Percentiles rank a stretch among this genome's conserved stretches.
Conservation (phyloP, 1,284 basidiomycete species). For the Austroboletus novae-zelandiae region DNA sequence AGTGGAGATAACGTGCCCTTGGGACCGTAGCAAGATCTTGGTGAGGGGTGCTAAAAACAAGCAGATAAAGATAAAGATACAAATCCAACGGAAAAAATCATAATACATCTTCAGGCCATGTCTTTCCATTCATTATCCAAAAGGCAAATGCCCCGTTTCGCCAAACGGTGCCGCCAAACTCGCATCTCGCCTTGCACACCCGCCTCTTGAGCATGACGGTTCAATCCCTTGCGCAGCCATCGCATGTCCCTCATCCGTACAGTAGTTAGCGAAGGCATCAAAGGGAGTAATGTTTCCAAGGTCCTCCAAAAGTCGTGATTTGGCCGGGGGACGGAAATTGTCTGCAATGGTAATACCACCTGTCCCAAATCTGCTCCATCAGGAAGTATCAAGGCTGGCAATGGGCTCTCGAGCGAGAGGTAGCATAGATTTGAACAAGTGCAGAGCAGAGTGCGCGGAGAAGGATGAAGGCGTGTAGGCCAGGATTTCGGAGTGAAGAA, state of each 20-base stretch:
- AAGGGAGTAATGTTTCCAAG: slow-evolving; percentile 54
- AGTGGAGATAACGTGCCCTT: no score
- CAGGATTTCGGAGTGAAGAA: slow-evolving; percentile 70
- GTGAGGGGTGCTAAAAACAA: slow-evolving; percentile 3
- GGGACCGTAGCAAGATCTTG: no score
- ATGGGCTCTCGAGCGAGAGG: slow-evolving; percentile 66
- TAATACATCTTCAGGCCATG: slow-evolving; percentile 26
- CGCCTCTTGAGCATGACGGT: slow-evolving; percentile 57
- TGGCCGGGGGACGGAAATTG: slow-evolving; percentile 72
- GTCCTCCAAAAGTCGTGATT: slow-evolving; percentile 51
- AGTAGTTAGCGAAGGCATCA: slow-evolving; percentile 52
- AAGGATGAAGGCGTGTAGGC: slow-evolving; percentile 62
- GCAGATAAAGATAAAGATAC: slow-evolving; percentile 5
- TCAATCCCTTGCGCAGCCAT: slow-evolving; percentile 69
- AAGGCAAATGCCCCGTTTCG: slow-evolving; percentile 53
- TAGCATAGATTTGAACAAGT: slow-evolving; percentile 59
- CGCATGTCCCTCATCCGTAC: slow-evolving; percentile 66
- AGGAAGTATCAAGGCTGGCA: slow-evolving; percentile 46
- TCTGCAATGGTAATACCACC: slow-evolving; percentile 48
- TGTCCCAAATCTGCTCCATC: slow-evolving; percentile 31
- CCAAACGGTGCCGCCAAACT: slow-evolving; percentile 62
- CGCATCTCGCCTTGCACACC: slow-evolving; percentile 78
- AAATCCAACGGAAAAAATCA: slow-evolving; percentile 10
- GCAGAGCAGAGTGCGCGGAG: slow-evolving; percentile 51
- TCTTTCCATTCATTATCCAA: slow-evolving; percentile 69